phyloP scores from a whole-genome alignment of 257 asterid species.

The Solanum paucissectum region DNA sequence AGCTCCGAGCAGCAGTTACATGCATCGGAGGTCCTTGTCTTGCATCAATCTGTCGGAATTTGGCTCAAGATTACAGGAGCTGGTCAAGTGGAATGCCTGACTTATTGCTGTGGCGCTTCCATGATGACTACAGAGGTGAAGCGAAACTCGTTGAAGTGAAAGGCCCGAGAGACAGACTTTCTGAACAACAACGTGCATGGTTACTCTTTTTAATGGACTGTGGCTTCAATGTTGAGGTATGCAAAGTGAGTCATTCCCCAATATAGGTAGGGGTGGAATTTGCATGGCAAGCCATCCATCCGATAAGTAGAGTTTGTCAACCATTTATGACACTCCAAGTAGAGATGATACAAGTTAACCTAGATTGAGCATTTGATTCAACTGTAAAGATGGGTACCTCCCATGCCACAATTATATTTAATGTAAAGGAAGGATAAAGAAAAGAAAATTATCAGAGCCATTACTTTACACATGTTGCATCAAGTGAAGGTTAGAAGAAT shows the following conservation, averaged over 20 bases:
- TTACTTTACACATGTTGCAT: no score
- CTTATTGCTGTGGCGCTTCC: slow-evolving; percentile 82
- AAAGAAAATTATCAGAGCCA: no score
- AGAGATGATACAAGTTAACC: not conserved
- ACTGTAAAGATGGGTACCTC: not conserved
- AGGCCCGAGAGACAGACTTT: slow-evolving; percentile 85
- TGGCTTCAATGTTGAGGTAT: slow-evolving; percentile 74
- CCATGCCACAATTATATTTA: not conserved
- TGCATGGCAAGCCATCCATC: not conserved
- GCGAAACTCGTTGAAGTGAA: slow-evolving; percentile 96
- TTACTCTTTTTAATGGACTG: slow-evolving; percentile 66
- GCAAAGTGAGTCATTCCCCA: slow-evolving; percentile 52
- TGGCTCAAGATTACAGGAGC: slow-evolving; percentile 88
- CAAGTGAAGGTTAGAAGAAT: no score
- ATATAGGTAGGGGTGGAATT: not conserved
- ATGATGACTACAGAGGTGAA: slow-evolving; percentile 61
- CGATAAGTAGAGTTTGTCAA: not conserved
- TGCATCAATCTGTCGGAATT: slow-evolving; percentile 62
- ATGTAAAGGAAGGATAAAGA: no score
- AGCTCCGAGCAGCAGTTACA: slow-evolving; percentile 67
- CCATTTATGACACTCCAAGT: not conserved
- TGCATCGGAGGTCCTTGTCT: slow-evolving; percentile 79
- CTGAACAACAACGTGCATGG: slow-evolving; percentile 99
- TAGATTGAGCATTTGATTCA: not conserved
- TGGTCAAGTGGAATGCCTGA: slow-evolving; percentile 99